Conservation (phyloP, 768 basidiomycete genomes). For the Tulasnella sp. region DNA sequence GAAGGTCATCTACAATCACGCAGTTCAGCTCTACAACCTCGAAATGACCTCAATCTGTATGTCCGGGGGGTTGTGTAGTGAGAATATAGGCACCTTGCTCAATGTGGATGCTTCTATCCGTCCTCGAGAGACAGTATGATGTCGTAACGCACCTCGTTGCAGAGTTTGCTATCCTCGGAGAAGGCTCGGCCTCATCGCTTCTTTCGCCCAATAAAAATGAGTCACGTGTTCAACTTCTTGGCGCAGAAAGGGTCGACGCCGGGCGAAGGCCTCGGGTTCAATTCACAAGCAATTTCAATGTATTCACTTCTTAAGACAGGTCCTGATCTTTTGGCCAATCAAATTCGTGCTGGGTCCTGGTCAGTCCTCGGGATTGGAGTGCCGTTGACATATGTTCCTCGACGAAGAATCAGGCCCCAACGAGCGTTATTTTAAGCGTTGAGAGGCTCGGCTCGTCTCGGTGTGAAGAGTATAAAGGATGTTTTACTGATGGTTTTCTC, state of each 20-base stretch:
- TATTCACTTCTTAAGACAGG: background rate
- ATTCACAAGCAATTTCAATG: too few relatives aligned
- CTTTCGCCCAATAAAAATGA: background rate
- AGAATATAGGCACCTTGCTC: too few relatives aligned
- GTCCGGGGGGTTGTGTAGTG: too few relatives aligned
- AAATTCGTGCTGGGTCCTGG: background rate
- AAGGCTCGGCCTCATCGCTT: background rate
- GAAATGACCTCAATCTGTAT: too few relatives aligned
- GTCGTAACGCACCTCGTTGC: too few relatives aligned
- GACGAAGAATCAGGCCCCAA: background rate
- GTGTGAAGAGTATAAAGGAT: background rate
- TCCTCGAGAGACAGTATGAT: too few relatives aligned
- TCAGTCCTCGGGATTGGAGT: background rate
- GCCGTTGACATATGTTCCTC: background rate
- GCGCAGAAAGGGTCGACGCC: background rate
- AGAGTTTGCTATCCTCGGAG: background rate
- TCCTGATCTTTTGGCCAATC: background rate
- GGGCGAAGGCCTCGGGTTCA: too few relatives aligned
- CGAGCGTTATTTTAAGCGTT: background rate
- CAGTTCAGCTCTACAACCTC: background rate
- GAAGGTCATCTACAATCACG: background rate
- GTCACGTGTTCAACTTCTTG: background rate
- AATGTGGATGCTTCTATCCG: too few relatives aligned
- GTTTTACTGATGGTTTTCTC: too few relatives aligned
- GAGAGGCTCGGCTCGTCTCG: background rate